Evolutionary conservation across 768 basidiomycete species (phyloP), one percentile per base, ranked within the genome.

Genomic region (Favolaschia claudopus): DNA sequence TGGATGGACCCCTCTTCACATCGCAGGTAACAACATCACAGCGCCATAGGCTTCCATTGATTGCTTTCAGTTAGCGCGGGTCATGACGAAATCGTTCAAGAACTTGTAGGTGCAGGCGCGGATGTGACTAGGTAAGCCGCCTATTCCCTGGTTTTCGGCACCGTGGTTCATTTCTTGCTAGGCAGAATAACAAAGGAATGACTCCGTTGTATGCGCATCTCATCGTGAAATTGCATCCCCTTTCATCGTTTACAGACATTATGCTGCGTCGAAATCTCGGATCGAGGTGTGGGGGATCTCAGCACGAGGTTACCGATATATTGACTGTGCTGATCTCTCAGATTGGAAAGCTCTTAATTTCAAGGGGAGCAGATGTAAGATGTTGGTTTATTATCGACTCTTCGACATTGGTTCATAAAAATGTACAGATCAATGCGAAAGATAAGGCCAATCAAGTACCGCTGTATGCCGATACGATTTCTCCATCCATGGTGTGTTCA

Each of bases 391-490:
- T 71, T 67, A 57, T 60, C 68, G 72, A 69, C 64, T 67, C 69
- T 72, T 65, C 73, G 68, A 66, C 50, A n/a, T 67, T 53, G 70
- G 69, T 66, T 75, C 70, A 71, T 71, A 28, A 57, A 31, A 39
- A 33, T 47, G 32, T 51, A 32, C 66, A 99, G 93, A 92, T 96
- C 77, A 99, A 99, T 69, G 91, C 91, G 39, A 91, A 86, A 76
- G 96, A 99, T 80, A 89, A 88, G 66, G 95, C 96, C 38, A 95
- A 91, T 71, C 97, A 99, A 76, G 79, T 88, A 40, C 94, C 97
- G 53, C 81, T 99, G 89, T 95, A 68, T 47, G 91, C 64, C 51
- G 57, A 36, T n/a, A n/a, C n/a, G 39, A 37, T 49, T 60, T 66
- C 63, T 51, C 64, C 47, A 65, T 66, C 50, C 44, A 53, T 67